These are phyloP conservation scores for Suhomyces sp. DNA, from an alignment of 805 yeast species.

Conservation along the genomic window DNA sequence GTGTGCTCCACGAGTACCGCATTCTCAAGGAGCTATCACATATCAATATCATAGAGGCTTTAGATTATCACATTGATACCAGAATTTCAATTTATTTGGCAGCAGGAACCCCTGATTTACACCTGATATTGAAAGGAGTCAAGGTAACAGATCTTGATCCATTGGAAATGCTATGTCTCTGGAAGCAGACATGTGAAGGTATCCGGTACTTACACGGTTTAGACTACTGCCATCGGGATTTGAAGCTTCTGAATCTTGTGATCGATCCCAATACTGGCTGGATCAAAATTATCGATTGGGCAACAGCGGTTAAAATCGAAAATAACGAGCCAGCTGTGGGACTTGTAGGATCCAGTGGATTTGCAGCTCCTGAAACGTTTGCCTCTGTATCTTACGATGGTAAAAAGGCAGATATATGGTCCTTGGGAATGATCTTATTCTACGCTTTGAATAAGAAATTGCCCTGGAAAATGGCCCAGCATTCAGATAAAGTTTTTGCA, in stretches of 20 bases:
- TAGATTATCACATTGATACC: slow-evolving; percentile 18
- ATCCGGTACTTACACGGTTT: slow-evolving; percentile 37
- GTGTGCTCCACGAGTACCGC: slow-evolving; percentile 40
- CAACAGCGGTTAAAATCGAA: slow-evolving; percentile 22
- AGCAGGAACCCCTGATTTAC: slow-evolving; percentile 28
- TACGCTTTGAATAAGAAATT: slow-evolving; percentile 28
- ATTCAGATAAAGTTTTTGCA: too few relatives aligned
- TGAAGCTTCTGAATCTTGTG: slow-evolving; percentile 49
- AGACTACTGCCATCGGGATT: slow-evolving; percentile 48
- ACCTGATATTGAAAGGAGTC: not conserved
- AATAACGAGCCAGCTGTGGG: slow-evolving; percentile 33
- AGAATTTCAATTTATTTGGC: slow-evolving; percentile 30
- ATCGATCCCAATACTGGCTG: slow-evolving; percentile 22
- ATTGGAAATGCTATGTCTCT: slow-evolving; percentile 14
- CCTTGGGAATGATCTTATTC: slow-evolving; percentile 45
- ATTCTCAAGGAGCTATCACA: slow-evolving; percentile 29
- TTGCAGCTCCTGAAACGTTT: slow-evolving; percentile 50
- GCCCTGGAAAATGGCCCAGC: slow-evolving; percentile 50
- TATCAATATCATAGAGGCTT: slow-evolving; percentile 33
- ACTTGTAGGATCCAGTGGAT: slow-evolving; percentile 46
- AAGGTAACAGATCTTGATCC: not conserved
- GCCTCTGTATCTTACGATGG: slow-evolving; percentile 39
- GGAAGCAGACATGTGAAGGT: slow-evolving; percentile 43
- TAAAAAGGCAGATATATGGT: slow-evolving; percentile 47
- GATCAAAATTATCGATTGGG: slow-evolving; percentile 48